Conservation (phyloP, 2,329 filamentous ascomycete species). For the Pseudogymnoascus verrucosus region DNA sequence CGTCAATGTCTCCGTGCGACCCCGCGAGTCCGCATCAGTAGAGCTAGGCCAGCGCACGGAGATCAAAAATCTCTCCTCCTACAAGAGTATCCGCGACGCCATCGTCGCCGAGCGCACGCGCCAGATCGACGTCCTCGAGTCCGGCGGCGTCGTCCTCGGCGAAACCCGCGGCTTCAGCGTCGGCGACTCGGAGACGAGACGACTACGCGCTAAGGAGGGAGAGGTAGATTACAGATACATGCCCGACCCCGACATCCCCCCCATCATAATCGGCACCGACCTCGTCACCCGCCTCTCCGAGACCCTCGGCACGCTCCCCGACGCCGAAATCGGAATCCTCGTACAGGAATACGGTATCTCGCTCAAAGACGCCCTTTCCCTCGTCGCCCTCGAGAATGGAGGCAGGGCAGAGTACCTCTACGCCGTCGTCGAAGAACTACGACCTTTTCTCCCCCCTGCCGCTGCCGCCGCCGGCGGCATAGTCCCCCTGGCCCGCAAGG, state of each 20-base stretch:
- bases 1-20: slow-evolving; percentile 83
- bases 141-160: slow-evolving; percentile 65
- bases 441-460: neutral
- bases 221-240: slow-evolving; percentile 98
- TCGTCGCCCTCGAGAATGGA: slow-evolving; percentile 71
- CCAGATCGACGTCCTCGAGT: slow-evolving; percentile 73
- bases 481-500: slow-evolving; percentile 25
- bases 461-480: slow-evolving; percentile 15
- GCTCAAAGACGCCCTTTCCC: slow-evolving; percentile 72
- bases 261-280: slow-evolving; percentile 65
- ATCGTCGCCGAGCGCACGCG: slow-evolving; percentile 85
- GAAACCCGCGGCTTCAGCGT: slow-evolving; percentile 93
- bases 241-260: slow-evolving; percentile 86
- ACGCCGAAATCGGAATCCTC: slow-evolving; percentile 58
- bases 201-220: slow-evolving; percentile 85
- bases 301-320: slow-evolving; percentile 64
- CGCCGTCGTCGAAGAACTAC: slow-evolving; percentile 44
- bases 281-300: slow-evolving; percentile 56
- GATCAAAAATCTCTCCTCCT: slow-evolving; percentile 93
- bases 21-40: slow-evolving; percentile 33
- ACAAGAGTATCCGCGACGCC: slow-evolving; percentile 91
- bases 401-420: slow-evolving; percentile 77
- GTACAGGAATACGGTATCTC: slow-evolving; percentile 59
- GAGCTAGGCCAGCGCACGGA: slow-evolving; percentile 78
- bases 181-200: slow-evolving; percentile 70